Base-by-base conservation (phyloP, 352 stramenopile genomes). In the Phytophthora pseudosyringae region DNA sequence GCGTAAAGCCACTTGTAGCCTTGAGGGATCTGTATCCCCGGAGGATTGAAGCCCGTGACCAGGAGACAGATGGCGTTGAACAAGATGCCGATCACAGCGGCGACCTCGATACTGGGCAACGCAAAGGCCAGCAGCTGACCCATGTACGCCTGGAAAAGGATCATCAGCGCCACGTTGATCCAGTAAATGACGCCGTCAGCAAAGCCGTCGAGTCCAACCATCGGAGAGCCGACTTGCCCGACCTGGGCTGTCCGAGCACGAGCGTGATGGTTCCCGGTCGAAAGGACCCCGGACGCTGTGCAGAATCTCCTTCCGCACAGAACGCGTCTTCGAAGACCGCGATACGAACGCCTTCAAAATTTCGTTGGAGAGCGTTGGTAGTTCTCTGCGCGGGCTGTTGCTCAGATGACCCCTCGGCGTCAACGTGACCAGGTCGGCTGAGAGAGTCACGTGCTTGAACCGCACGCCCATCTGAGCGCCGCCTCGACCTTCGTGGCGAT, bases 401-500 rank as follows among this genome's bases (percentile, higher is more conserved):
- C 54, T 38, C 15, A 35, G 65, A 55, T 15, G 46, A 41, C 21
- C 26, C 47, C 21, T 49, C 60, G 36, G 36, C 39, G 5, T 58
- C 53, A 11, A 49, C n/a, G 13, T 45, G 50, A 80, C 61, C 46
- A 85, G 47, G 40, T 88, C 71, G 12, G 77, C 80, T n/a, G 73
- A 57, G 40, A 86, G 60, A 25, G 75, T 80, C 18, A 89, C 62
- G 55, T 89, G 51, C 45, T 80, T 63, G 57, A 87, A 85, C 29
- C 67, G 75, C 40, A 89, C 69, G 48, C 85, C 78, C 66, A 86
- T 77, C 53, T 86, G n/a, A 84, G 56, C 6, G 77, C 63, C 3
- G 41, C 64, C 51, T 89, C 75, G 16, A 86, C 58, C 51, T 81
- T 81, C 63, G 58, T 28, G 10, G 67, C 73, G 21, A 83, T 50